Evolutionary conservation across 208 protist species (phyloP), one percentile per base, ranked within the genome.

Genomic region (Wallacemonas sp.): DNA sequence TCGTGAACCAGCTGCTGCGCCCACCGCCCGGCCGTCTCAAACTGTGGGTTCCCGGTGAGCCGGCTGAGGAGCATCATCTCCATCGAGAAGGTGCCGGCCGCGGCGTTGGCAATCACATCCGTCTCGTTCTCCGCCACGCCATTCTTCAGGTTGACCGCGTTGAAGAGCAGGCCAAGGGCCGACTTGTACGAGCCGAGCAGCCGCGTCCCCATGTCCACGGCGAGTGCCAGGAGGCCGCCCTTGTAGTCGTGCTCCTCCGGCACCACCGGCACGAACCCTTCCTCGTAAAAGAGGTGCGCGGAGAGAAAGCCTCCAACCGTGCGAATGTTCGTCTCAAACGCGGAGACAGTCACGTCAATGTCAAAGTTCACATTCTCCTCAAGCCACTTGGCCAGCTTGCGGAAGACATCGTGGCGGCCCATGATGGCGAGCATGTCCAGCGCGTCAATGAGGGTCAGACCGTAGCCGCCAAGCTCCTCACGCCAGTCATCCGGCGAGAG

Each of bases 281-380:
- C 79, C 33, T 85, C 79, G 59, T 81, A 85, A 74, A 90, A 72
- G 38, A 87, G 73, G 68, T 93, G 86, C 12, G 84, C 70, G 0
- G 77, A 77, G 8, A 95, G 70, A 4, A 97, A 74, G 26, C 93
- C 95, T 16, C 95, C 94, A 4, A 98, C 46, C 0, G 93, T 72
- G 29, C 92, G 74, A 59, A 97, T 97, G 52, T 86, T 94, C 22
- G 89, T 95, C 69, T 97, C 94, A 65, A 98, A 98, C 10, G 94
- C 87, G 3, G 87, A 95, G 0, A 96, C 89, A 23, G 65, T 76
- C 1, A 82, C 32, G 64, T 98, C 71, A 3, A 61, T 67, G 25
- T 94, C 67, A 50, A 93, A 86, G 22, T 74, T 67, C n/a, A 94
- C 48, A 68, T 84, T 72, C 1, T 86, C 72, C 32, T 79, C 65